phyloP scores from a whole-genome alignment of 2,329 filamentous ascomycete species.

The Exophiala lecanii-corni region DNA sequence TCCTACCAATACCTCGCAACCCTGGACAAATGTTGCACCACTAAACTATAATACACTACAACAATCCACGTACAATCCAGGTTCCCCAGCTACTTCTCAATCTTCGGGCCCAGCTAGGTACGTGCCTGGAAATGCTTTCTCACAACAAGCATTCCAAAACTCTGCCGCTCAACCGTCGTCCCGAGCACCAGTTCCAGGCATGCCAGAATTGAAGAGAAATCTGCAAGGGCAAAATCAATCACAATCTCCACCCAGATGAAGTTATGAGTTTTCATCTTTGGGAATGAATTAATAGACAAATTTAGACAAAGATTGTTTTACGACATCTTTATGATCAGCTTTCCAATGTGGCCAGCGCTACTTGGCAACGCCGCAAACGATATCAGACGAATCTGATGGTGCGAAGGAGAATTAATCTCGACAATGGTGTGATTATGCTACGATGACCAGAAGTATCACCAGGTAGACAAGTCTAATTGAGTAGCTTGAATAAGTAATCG shows the following conservation, averaged over 20 bases:
- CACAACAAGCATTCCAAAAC: slow-evolving; percentile 18
- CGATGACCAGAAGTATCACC: no score
- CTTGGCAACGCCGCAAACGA: no score
- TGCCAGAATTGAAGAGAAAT: slow-evolving; percentile 23
- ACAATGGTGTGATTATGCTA: no score
- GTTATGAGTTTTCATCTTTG: slow-evolving; percentile 1
- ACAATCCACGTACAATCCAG: slow-evolving; percentile 2
- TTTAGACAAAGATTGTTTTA: no score
- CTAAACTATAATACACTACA: slow-evolving; percentile 9
- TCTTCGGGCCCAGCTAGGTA: slow-evolving; percentile 12
- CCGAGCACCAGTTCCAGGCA: slow-evolving; percentile 20
- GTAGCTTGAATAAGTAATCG: no score
- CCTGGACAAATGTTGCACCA: slow-evolving; percentile 9
- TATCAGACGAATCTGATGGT: no score
- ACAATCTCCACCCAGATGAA: slow-evolving; percentile 13
- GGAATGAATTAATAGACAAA: no score
- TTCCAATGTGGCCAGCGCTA: no score
- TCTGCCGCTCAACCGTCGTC: slow-evolving; percentile 6
- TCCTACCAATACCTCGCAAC: slow-evolving; percentile 2
- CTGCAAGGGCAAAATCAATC: slow-evolving; percentile 3
- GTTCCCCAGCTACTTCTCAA: slow-evolving; percentile 9
- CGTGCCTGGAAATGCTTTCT: slow-evolving; percentile 26
- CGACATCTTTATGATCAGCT: no score
- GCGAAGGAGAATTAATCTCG: no score
- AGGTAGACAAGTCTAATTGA: no score